phyloP scores from a whole-genome alignment of 1,284 basidiomycete genomes.

The Apiotrichum laibachii region DNA sequence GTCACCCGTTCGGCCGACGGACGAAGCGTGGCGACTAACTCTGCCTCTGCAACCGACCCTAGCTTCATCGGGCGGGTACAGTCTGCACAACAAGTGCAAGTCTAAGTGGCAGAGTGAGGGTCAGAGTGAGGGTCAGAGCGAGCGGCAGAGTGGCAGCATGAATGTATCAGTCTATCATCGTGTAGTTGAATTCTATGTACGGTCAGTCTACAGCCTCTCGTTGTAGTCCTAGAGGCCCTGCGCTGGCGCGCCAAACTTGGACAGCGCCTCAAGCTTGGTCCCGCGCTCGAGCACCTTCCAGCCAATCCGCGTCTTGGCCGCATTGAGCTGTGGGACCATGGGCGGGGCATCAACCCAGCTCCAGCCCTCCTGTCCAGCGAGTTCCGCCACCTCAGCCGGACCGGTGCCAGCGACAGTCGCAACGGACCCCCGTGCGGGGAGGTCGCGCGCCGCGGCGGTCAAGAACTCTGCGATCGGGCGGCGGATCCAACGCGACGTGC shows the following conservation, averaged over 20 bases:
- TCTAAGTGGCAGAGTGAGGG: too few species aligned
- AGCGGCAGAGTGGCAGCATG: too few species aligned
- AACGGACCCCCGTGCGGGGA: constrained; percentile 4
- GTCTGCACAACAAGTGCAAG: too few species aligned
- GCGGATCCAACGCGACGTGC: constrained; percentile 40
- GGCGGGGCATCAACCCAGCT: constrained; percentile 11
- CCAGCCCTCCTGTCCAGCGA: constrained; percentile 4
- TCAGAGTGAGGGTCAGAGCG: too few species aligned
- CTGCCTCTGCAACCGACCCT: too few species aligned
- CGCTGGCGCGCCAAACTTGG: background rate
- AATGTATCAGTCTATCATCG: too few species aligned
- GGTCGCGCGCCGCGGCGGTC: constrained; percentile 27
- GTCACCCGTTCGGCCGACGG: too few species aligned
- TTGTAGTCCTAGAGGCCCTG: constrained; percentile 7
- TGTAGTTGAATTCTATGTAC: too few species aligned
- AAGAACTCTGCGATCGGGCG: constrained; percentile 46
- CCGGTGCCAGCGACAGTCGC: background rate
- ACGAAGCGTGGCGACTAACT: too few species aligned
- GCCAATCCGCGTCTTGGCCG: constrained; percentile 10
- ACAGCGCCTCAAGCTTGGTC: background rate
- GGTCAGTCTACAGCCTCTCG: too few species aligned
- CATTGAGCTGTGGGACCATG: constrained; percentile 11
- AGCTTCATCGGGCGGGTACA: too few species aligned
- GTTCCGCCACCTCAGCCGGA: too few species aligned
- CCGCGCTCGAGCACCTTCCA: constrained; percentile 13